Evolutionary conservation across 495 filamentous ascomycete species (phyloP), one percentile per base, ranked within the genome.

Genomic region (Sphaerosporella brunnea): DNA sequence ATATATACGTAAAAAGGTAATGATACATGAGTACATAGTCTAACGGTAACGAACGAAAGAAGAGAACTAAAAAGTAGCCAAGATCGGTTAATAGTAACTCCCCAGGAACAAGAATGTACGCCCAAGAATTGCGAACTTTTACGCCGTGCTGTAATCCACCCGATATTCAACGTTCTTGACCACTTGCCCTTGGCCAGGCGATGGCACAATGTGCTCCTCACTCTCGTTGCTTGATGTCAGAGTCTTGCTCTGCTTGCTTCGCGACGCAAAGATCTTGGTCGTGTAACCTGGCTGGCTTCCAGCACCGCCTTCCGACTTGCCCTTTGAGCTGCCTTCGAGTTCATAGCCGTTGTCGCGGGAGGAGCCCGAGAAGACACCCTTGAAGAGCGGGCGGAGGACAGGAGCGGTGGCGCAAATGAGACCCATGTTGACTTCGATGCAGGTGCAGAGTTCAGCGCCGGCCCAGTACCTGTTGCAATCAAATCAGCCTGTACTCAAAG

Each of bases 361-460:
- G 8, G 43, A 46, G 4, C 40, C 40, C 43, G 43, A 15, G 8
- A 46, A 5, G 24, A 36, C 10, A 2, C 26, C 15, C 43, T 46
- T 46, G 1, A 46, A 18, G 4, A 48, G 35, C 5, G 35, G 30
- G 10, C 35, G 30, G 7, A 48, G 23, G n/a, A 23, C 36, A n/a
- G 45, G 45, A 1, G 39, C 11, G 13, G 23, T 23, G 2, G 45
- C 21, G 18, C 32, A 38, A 20, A 48, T 39, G 32, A 48, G 18
- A n/a, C 23, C 45, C 19, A 48, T 26, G 45, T 48, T 48, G 3
- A 48, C 35, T 39, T 48, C 45, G 18, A 48, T 15, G 20, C 21
- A 24, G 32, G 45, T 48, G 34, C 32, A 48, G 3, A 37, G 23
- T 35, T 26, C 45, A 4, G 26, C 45, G 5, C 32, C 9, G 11